phyloP scores from a whole-genome alignment of 768 basidiomycete species.

The Macrolepiota fuliginosa region DNA sequence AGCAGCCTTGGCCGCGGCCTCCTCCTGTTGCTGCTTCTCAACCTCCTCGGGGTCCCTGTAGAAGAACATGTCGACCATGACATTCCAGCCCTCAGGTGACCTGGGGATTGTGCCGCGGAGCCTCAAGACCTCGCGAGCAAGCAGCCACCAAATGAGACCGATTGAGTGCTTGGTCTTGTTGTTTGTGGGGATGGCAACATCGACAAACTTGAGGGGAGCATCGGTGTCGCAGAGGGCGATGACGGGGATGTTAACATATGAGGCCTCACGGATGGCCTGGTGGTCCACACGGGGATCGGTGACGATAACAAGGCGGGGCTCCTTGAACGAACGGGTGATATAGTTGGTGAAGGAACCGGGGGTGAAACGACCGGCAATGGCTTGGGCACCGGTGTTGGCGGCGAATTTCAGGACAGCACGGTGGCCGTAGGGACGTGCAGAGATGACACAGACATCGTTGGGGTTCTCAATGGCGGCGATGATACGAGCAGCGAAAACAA shows the following conservation, averaged over 20 bases:
- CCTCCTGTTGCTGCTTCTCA: constrained; percentile 96
- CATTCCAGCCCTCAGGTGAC: constrained; percentile 90
- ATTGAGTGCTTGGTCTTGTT: constrained; percentile 99
- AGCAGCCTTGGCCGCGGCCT: constrained; percentile 81
- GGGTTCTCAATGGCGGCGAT: constrained; percentile 99
- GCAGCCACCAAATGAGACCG: constrained; percentile 97
- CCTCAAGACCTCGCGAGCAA: constrained; percentile 95
- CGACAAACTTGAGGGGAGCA: constrained; percentile 95
- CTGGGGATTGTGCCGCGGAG: constrained; percentile 92
- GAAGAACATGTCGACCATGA: constrained; percentile 99
- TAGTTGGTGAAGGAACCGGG: constrained; percentile 99
- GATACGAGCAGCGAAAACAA: constrained; percentile 96
- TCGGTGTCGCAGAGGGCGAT: constrained; percentile 99
- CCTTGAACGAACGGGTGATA: constrained; percentile 99
- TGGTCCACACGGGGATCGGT: constrained; percentile 99
- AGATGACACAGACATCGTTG: constrained; percentile 96
- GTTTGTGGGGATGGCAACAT: constrained; percentile 98
- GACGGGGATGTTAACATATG: constrained; percentile 99
- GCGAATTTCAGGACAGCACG: constrained; percentile 99
- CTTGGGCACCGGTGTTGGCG: constrained; percentile 96
- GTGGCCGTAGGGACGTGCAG: constrained; percentile 98
- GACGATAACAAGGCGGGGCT: constrained; percentile 96
- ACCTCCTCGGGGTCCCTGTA: constrained; percentile 99
- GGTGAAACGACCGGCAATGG: constrained; percentile 99
- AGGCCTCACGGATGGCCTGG: constrained; percentile 99